These are phyloP conservation scores for Trichoderma virens DNA, from an alignment of 495 filamentous ascomycete genomes.

Conservation along the genomic window DNA sequence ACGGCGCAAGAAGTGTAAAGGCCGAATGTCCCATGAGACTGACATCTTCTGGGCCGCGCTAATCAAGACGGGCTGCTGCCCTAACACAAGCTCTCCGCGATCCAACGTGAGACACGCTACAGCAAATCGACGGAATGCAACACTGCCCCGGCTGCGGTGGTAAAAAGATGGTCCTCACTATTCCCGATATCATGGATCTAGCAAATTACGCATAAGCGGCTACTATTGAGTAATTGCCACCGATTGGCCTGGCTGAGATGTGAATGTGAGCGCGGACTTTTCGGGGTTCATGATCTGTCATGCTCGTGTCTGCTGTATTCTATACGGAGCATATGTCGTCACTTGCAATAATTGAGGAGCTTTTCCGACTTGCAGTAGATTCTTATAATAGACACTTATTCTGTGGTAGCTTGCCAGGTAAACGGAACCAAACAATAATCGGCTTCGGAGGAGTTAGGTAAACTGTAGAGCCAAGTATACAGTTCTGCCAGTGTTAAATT, in stretches of 20 bases:
- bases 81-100: neutral
- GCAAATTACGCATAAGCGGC: too few species aligned
- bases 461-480: too few species aligned
- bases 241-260: too few species aligned
- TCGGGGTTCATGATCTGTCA: too few species aligned
- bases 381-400: neutral
- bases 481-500: neutral
- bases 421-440: neutral
- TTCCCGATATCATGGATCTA: too few species aligned
- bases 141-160: neutral
- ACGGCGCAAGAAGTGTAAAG: too few species aligned
- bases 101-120: conserved; percentile 4
- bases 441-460: too few species aligned
- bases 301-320: too few species aligned
- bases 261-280: too few species aligned
- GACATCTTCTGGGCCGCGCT: neutral
- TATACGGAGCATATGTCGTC: neutral
- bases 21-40: neutral
- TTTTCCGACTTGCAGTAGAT: too few species aligned
- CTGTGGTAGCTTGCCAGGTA: neutral
- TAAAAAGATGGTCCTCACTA: neutral
- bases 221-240: too few species aligned
- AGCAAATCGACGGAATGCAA: neutral
- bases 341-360: neutral
- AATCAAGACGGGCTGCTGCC: too few species aligned